phyloP scores from a whole-genome alignment of 169 alveolate genomes.

The Plasmodium falciparum region DNA sequence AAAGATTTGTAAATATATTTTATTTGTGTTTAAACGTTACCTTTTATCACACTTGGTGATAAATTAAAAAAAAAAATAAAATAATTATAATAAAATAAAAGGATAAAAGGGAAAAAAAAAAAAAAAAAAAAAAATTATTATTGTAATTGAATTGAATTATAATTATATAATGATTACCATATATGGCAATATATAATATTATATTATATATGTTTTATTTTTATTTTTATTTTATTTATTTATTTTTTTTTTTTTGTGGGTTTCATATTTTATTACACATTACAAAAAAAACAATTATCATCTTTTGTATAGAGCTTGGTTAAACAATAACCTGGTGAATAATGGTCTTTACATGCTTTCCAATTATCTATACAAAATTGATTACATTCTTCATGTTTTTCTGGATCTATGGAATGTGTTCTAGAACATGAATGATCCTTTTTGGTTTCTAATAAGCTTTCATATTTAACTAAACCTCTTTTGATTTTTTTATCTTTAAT shows the following conservation, averaged over 20 bases:
- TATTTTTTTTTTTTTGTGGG: neutral
- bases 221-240: too few species aligned
- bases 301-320: constrained; percentile 11
- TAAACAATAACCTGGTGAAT: constrained; percentile 54
- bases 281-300: constrained; percentile 32
- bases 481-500: constrained; percentile 17
- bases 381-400: constrained; percentile 9
- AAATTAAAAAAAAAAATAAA: too few species aligned
- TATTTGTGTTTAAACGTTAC: too few species aligned
- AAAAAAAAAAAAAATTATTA: too few species aligned
- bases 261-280: constrained; percentile 3
- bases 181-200: too few species aligned
- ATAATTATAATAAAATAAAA: too few species aligned
- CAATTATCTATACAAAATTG: constrained; percentile 38
- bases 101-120: too few species aligned
- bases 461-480: constrained; percentile 12
- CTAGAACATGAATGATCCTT: constrained; percentile 29
- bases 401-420: neutral
- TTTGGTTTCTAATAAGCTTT: constrained; percentile 14
- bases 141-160: too few species aligned
- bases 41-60: too few species aligned
- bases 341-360: constrained; percentile 13
- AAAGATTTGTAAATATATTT: too few species aligned
- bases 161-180: too few species aligned
- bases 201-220: too few species aligned